Evolutionary conservation across 176 grass and related monocot genomes (phyloP).

Genomic region (Triticum dicoccoides): DNA sequence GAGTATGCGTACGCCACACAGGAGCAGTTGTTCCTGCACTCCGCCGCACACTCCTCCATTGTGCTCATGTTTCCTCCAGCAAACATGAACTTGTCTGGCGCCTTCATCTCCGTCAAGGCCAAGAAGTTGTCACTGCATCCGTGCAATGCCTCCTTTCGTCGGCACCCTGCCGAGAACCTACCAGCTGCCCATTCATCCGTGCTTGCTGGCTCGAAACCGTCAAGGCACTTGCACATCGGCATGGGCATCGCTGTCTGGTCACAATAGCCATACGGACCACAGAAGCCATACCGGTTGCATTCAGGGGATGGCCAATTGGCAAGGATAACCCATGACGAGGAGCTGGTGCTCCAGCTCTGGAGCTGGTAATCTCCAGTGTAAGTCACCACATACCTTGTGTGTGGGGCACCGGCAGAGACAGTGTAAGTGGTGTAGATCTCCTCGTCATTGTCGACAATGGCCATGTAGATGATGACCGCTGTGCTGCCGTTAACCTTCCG

Average conservation of each 20-base stretch:
- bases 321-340: not conserved
- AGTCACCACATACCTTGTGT: not conserved
- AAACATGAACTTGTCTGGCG: not conserved
- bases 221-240: constrained; percentile 34
- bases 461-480: not conserved
- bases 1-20: constrained; percentile 39
- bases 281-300: constrained; percentile 16
- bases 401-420: not conserved
- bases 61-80: not conserved
- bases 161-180: constrained; percentile 12
- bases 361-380: constrained; percentile 10
- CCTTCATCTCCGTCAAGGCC: not conserved
- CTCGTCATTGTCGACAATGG: not conserved
- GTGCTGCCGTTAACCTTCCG: not conserved
- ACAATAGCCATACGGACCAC: constrained; percentile 40
- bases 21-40: constrained; percentile 44
- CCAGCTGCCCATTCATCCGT: not conserved
- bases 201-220: constrained; percentile 29
- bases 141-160: not conserved
- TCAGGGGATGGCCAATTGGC: not conserved
- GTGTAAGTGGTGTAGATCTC: not conserved
- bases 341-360: not conserved
- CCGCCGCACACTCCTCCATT: constrained; percentile 11
- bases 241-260: not conserved
- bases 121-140: constrained; percentile 13